Conservation (phyloP, 2,329 filamentous ascomycete species). For the Ophiocordyceps camponoti-saundersi region DNA sequence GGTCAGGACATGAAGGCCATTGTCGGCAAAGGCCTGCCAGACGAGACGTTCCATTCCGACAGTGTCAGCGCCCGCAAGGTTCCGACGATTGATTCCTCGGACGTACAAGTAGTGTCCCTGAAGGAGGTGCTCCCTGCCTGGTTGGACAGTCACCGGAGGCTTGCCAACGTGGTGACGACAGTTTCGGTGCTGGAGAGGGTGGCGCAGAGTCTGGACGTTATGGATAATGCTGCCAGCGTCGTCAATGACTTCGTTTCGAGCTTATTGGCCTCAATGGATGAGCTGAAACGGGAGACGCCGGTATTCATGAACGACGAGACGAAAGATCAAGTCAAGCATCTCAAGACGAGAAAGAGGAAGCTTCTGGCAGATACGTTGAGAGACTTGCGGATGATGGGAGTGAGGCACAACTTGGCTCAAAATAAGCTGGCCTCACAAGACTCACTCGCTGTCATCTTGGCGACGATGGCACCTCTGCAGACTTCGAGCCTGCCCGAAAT, state of each 20-base stretch:
- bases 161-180: slow-evolving; percentile 54
- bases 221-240: slow-evolving; percentile 38
- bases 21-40: slow-evolving; percentile 40
- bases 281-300: slow-evolving; percentile 74
- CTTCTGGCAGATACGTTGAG: slow-evolving; percentile 81
- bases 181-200: slow-evolving; percentile 58
- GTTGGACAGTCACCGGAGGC: slow-evolving; percentile 38
- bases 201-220: slow-evolving; percentile 30
- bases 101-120: slow-evolving; percentile 6
- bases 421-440: slow-evolving; percentile 58
- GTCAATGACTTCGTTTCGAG: slow-evolving; percentile 53
- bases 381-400: slow-evolving; percentile 71
- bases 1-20: slow-evolving; percentile 57
- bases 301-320: slow-evolving; percentile 71
- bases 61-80: slow-evolving; percentile 1
- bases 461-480: slow-evolving; percentile 29
- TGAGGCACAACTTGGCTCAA: slow-evolving; percentile 65
- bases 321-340: slow-evolving; percentile 65
- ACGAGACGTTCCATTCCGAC: slow-evolving; percentile 17
- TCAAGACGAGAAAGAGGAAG: slow-evolving; percentile 80
- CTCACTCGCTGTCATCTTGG: slow-evolving; percentile 52
- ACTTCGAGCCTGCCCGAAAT: slow-evolving; percentile 9
- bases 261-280: slow-evolving; percentile 48
- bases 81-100: slow-evolving; percentile 2
- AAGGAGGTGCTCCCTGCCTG: slow-evolving; percentile 16